These are phyloP conservation scores for Aspergillus brunneoviolaceus DNA, from an alignment of 2,329 filamentous ascomycete genomes.

Conservation along the genomic window DNA sequence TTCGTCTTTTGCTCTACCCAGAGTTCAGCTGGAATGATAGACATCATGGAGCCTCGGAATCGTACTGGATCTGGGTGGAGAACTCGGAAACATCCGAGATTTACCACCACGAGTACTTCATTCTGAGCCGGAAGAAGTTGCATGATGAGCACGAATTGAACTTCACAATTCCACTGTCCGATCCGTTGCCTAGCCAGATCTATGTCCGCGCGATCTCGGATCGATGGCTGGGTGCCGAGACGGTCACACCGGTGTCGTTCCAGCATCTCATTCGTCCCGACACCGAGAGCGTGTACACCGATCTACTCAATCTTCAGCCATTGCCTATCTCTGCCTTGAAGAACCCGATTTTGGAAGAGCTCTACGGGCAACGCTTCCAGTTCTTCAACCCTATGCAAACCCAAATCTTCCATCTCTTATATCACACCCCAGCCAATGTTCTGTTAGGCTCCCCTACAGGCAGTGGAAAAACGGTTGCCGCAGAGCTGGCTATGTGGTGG, in stretches of 20 bases:
- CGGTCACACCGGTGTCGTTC: constrained; percentile 91
- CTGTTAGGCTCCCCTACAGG: constrained; percentile 93
- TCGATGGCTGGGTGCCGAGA: constrained; percentile 94
- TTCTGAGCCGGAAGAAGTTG: constrained; percentile 83
- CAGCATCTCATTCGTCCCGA: constrained; percentile 96
- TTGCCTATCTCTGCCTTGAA: constrained; percentile 83
- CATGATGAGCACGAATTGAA: constrained; percentile 96
- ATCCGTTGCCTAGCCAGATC: constrained; percentile 91
- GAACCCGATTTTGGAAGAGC: constrained; percentile 80
- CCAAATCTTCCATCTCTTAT: constrained; percentile 95
- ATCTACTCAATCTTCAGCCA: constrained; percentile 87
- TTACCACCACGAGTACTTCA: constrained; percentile 96
- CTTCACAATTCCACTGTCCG: constrained; percentile 92
- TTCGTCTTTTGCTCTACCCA: constrained; percentile 79
- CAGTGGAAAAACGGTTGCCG: constrained; percentile 95
- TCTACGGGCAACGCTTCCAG: constrained; percentile 85
- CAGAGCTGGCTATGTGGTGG: constrained; percentile 99
- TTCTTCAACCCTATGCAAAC: constrained; percentile 99
- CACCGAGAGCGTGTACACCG: constrained; percentile 95
- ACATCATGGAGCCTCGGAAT: constrained; percentile 89
- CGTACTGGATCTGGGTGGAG: constrained; percentile 98
- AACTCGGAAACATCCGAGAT: constrained; percentile 97
- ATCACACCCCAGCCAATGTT: constrained; percentile 88
- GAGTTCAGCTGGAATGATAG: constrained; percentile 95
- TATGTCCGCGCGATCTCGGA: constrained; percentile 95